Base-by-base conservation (phyloP, 129 eudicot genomes). In the Flaveria ramosissima region DNA sequence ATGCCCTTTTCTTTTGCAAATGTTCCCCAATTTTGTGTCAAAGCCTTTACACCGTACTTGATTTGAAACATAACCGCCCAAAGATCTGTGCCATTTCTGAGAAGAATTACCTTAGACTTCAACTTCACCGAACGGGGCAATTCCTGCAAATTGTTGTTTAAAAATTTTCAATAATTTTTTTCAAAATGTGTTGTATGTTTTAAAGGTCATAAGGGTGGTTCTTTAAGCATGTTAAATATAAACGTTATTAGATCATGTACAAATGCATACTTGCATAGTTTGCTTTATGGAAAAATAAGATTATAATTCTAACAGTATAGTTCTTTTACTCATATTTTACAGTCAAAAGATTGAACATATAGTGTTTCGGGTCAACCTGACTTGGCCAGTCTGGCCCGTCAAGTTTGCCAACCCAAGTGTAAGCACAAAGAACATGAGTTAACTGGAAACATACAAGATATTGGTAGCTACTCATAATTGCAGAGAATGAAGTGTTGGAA, bases 61-160 rank as follows among this genome's bases (percentile, higher is more conserved):
- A 50, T 43, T 24, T 69, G 74, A 55, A 48, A 84, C 43, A 81
- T 30, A 65, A 81, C 86, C n/a, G 88, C 82, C 90, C 88, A 86
- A 64, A 55, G 71, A 72, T 81, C 64, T 41, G 9, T 6, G 24
- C 71, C 69, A 65, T 86, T 50, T 70, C 86, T 59, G 56, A 78
- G 60, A 78, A 30, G 67, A 65, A 47, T 66, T 30, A 84, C 86
- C 61, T 42, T 48, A 9, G 51, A n/a, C 63, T 62, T 72, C 60
- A 46, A 14, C 32, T 74, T 78, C 21, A 30, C 46, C 75, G 68
- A 36, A 46, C 53, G 26, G 15, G 88, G 83, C 68, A 86, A 43
- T 72, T 81, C 90, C 90, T 86, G 86, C 82, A 68, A 21, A 41
- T 55, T 16, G 70, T 77, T 9, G 30, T n/a, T 66, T 41, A 36